Conservation (phyloP, 2,329 filamentous ascomycete species). For the Diplocarpon mali region DNA sequence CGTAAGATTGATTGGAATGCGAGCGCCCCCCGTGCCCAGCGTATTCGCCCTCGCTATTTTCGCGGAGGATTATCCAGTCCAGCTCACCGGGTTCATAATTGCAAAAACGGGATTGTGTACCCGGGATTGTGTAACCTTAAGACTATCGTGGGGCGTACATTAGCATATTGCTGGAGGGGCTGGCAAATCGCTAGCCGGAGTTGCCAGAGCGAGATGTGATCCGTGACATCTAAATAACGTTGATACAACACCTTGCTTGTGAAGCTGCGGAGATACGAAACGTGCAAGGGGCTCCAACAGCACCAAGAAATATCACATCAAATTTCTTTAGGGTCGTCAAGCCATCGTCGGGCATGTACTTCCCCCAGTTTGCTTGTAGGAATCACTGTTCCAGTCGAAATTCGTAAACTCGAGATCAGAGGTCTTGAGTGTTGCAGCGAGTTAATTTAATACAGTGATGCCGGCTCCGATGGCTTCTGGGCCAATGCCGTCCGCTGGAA, state of each 20-base stretch:
- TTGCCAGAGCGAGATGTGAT: slow-evolving; percentile 56
- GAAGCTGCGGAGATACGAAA: background rate
- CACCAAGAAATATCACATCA: slow-evolving; percentile 49
- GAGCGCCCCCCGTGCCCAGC: slow-evolving; percentile 40
- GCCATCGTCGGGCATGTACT: slow-evolving; percentile 48
- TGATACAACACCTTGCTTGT: background rate
- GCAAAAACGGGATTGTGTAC: slow-evolving; percentile 43
- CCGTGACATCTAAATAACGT: slow-evolving; percentile 39
- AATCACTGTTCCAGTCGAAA: slow-evolving; percentile 48
- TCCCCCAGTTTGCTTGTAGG: slow-evolving; percentile 47
- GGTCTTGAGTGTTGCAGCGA: slow-evolving; percentile 39
- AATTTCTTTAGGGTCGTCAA: slow-evolving; percentile 42
- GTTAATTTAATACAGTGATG: slow-evolving; percentile 46
- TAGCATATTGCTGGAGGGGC: slow-evolving; percentile 53
- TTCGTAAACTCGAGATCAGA: slow-evolving; percentile 51
- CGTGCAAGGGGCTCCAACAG: slow-evolving; percentile 44
- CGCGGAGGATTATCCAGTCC: slow-evolving; percentile 56
- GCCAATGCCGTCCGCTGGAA: slow-evolving; percentile 54
- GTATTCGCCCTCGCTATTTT: slow-evolving; percentile 52
- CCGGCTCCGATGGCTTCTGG: slow-evolving; percentile 50
- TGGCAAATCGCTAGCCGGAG: slow-evolving; percentile 54
- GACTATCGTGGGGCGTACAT: slow-evolving; percentile 50
- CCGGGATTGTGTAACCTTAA: slow-evolving; percentile 47
- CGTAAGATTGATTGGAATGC: slow-evolving; percentile 45
- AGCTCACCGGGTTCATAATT: slow-evolving; percentile 36